Evolutionary conservation across 1,284 basidiomycete species (phyloP), one percentile per base, ranked within the genome.

Genomic region (Apiotrichum domesticum): DNA sequence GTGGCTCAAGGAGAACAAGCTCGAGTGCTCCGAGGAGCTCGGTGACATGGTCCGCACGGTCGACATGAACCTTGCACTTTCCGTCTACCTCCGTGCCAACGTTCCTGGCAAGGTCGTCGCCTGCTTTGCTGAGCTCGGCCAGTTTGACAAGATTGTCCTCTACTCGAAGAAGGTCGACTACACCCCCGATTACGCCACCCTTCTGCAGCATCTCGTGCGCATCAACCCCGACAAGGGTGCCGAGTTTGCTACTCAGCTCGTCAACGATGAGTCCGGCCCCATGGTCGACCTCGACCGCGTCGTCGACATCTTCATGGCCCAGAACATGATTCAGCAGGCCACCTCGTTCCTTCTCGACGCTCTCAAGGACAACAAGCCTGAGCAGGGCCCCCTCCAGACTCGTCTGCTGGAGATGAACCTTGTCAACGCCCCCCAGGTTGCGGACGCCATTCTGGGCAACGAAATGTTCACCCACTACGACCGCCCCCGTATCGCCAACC

Each of bases 1-100:
- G 74, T 99, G 96, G 96, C 80, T 98, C 64, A 99, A 99, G 80
- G 96, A 98, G 82, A 97, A 97, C 81, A 99, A 98, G 89, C 87
- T 99, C 63, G 95, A 96, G 61, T 98, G 96, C 80, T 92, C 88
- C 70, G 96, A 98, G 78, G 95, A 99, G 78, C 86, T 99, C 15
- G 96, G 96, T 59, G 96, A 99, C 75, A 90, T 98, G 63, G 96
- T 98, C 55, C 87, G 96, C 52, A 55, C 64, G 42, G 79, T 87
- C 48, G 96, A 99, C 77, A 93, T 98, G 88, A 98, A 92, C 6
- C 84, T 99, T 57, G 96, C 96, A n/a, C 83, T 99, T 52, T 96
- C 93, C 64, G 94, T 99, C 59, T 99, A 99, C 77, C 85, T 98
- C 35, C 87, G 96, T 56, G 96, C 96, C 58, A 98, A 97, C 72